phyloP scores from a whole-genome alignment of 2,329 filamentous ascomycete species.

The Pseudopyricularia javanii region DNA sequence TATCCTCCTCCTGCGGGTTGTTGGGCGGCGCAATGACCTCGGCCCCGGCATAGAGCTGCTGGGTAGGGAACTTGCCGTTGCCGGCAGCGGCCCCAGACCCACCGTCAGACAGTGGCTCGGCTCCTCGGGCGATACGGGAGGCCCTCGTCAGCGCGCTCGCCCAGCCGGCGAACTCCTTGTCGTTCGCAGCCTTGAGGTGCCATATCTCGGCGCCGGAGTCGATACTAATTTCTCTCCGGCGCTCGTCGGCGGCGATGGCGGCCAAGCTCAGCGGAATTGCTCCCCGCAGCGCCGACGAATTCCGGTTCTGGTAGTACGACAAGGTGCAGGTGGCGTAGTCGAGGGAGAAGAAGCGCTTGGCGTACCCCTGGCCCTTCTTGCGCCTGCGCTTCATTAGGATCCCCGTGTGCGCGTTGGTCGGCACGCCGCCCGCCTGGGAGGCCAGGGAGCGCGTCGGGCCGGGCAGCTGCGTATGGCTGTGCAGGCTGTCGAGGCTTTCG shows the following conservation, averaged over 20 bases:
- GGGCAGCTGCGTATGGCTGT: constrained; percentile 31
- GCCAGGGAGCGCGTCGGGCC: not conserved
- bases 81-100: not conserved
- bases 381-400: constrained; percentile 78
- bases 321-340: constrained; percentile 90
- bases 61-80: not conserved
- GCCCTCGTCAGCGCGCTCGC: constrained; percentile 74
- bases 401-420: constrained; percentile 63
- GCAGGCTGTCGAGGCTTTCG: constrained; percentile 49
- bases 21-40: constrained; percentile 12
- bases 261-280: constrained; percentile 87
- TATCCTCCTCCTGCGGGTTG: constrained; percentile 47
- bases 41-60: not conserved
- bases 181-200: constrained; percentile 77
- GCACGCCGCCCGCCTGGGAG: constrained; percentile 7
- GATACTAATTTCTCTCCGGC: constrained; percentile 83
- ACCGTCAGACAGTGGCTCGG: constrained; percentile 20
- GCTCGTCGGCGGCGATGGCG: constrained; percentile 80
- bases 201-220: constrained; percentile 96
- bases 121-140: constrained; percentile 49
- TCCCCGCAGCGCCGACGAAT: constrained; percentile 82
- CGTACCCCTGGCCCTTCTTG: constrained; percentile 89
- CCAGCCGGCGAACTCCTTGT: constrained; percentile 81
- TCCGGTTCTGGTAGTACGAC: constrained; percentile 91
- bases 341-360: constrained; percentile 86